These are phyloP conservation scores for Uncinocarpus reesii DNA, from an alignment of 2,329 filamentous ascomycete genomes.

Conservation along the genomic window DNA sequence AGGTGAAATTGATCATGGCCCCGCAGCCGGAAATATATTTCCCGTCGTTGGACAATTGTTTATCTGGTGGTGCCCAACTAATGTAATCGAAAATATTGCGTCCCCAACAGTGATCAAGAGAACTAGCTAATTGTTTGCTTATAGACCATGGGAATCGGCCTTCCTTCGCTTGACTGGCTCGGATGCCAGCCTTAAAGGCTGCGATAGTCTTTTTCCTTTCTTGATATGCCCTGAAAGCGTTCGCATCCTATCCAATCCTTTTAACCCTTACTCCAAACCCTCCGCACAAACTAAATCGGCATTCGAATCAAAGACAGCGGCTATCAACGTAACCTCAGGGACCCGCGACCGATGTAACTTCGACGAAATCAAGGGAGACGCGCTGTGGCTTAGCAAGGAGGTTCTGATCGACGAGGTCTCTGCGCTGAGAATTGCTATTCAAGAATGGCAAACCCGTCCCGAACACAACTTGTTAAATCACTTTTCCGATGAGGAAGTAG, in stretches of 20 bases:
- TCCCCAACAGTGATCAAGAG: slow-evolving; percentile 14
- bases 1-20: slow-evolving; percentile 50
- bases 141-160: slow-evolving; percentile 51
- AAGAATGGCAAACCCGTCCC: slow-evolving; percentile 77
- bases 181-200: slow-evolving; percentile 41
- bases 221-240: slow-evolving; percentile 60
- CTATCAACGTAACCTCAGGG: slow-evolving; percentile 68
- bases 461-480: slow-evolving; percentile 59
- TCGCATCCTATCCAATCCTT: slow-evolving; percentile 57
- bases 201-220: slow-evolving; percentile 54
- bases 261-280: slow-evolving; percentile 55
- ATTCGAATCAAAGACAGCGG: slow-evolving; percentile 76
- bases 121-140: slow-evolving; percentile 19
- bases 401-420: slow-evolving; percentile 68
- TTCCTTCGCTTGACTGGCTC: slow-evolving; percentile 43
- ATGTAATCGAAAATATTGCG: slow-evolving; percentile 45
- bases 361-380: slow-evolving; percentile 71
- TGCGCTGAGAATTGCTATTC: slow-evolving; percentile 65
- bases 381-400: slow-evolving; percentile 72
- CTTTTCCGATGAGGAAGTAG: slow-evolving; percentile 66
- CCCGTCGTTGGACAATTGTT: slow-evolving; percentile 72
- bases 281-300: slow-evolving; percentile 55
- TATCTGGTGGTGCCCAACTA: slow-evolving; percentile 68
- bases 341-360: slow-evolving; percentile 60
- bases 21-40: slow-evolving; percentile 65